phyloP scores from a whole-genome alignment of 495 filamentous ascomycete species.

The Thermothielavioides terrestris region DNA sequence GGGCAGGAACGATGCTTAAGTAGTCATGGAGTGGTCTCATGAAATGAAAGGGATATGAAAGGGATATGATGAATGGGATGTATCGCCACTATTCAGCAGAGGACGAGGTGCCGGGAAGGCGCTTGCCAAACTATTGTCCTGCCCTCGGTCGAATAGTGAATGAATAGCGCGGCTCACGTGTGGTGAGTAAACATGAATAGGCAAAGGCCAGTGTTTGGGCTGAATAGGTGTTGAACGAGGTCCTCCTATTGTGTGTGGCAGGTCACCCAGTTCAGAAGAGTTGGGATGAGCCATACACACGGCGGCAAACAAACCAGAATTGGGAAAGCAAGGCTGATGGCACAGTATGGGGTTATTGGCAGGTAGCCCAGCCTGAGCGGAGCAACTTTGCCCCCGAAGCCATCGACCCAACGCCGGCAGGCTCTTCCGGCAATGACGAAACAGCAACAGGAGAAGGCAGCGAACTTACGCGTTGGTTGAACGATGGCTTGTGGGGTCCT shows the following conservation, averaged over 20 bases:
- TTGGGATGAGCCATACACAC: neutral
- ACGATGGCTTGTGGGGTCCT: slow-evolving; percentile 58
- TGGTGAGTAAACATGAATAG: neutral
- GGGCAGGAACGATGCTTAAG: neutral
- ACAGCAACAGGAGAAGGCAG: neutral
- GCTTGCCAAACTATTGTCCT: neutral
- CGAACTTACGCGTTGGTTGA: slow-evolving; percentile 57
- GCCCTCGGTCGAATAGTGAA: neutral
- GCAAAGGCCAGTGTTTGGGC: neutral
- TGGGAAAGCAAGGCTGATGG: neutral
- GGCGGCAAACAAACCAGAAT: neutral
- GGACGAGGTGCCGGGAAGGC: neutral
- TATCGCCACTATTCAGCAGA: neutral
- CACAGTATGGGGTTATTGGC: neutral
- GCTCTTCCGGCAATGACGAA: neutral
- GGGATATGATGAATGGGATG: neutral
- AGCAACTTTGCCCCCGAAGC: neutral
- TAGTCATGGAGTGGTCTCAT: neutral
- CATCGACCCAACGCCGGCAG: neutral
- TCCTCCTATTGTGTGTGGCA: neutral
- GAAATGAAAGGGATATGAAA: neutral
- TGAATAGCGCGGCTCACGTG: neutral
- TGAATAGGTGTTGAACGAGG: neutral
- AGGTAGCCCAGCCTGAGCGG: neutral
- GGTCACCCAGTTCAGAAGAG: neutral